Base-by-base conservation (phyloP, 345 rosid species). In the Murraya koenigii region DNA sequence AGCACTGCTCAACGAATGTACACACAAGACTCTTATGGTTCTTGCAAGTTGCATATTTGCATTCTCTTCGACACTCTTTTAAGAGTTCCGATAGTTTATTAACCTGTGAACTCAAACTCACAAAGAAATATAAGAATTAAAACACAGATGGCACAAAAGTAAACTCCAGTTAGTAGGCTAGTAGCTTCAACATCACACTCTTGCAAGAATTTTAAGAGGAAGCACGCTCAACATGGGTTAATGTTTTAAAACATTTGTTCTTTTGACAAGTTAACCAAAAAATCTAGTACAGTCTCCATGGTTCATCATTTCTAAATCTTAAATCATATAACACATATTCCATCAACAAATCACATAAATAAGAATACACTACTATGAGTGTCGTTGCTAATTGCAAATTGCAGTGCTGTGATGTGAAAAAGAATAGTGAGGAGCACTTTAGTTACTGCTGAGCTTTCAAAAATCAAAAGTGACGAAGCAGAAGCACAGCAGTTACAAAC, bases 1-100 rank as follows among this genome's bases (percentile, higher is more conserved):
- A 61, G 60, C 13, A 28, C 58, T 8, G 73, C 80, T 79, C 80
- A 77, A 77, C 13, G 49, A 44, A 13, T 44, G 49, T 44, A 44
- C 49, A 44, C 5, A 44, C 49, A 39, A 39, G 49, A 44, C 49
- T 44, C 17, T 44, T 44, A 44, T 44, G 49, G 49, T 44, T 44
- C 49, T 13, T 11, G 49, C 49, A 44, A 44, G 49, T 72, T n/a
- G 60, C 63, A 54, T 6, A 5, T 30, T 64, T 64, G 26, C 25
- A 8, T 28, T 64, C 44, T 9, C 75, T 3, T 2, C 17, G 4
- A 49, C 10, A 69, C 33, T 49, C 60, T 17, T 17, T 49, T 69
- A 3, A 20, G 15, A 9, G 36, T 6, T 30, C 32, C 23, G 11
- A 30, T 26, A 69, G 56, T 44, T 44, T 69, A 28, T 20, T 26